Evolutionary conservation across 257 asterid genomes (phyloP).

Genomic region (Plantago ovata): DNA sequence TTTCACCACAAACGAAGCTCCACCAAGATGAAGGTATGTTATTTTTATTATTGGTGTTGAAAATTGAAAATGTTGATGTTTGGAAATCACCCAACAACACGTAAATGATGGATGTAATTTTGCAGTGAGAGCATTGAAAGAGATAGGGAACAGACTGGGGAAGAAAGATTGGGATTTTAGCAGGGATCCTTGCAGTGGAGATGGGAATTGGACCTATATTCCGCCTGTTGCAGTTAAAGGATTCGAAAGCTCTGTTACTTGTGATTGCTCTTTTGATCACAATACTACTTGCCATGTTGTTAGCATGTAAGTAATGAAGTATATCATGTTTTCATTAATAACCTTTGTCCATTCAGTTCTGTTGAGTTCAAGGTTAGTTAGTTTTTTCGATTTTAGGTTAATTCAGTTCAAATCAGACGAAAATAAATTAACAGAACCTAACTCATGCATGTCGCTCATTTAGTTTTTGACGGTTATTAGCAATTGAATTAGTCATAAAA

Average conservation of each 20-base stretch:
- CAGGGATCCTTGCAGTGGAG: constrained; percentile 70
- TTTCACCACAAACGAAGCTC: too few relatives aligned
- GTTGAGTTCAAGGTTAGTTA: too few relatives aligned
- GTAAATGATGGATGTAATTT: background rate
- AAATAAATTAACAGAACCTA: too few relatives aligned
- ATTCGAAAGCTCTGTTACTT: constrained; percentile 57
- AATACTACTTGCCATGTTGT: constrained; percentile 66
- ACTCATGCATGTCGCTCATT: too few relatives aligned
- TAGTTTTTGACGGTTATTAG: background rate
- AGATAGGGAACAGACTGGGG: constrained; percentile 58
- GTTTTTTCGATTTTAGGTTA: too few relatives aligned
- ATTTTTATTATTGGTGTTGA: background rate
- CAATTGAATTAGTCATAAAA: background rate
- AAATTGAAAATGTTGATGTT: background rate
- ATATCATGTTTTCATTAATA: background rate
- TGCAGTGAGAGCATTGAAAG: constrained; percentile 59
- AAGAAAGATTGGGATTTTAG: constrained; percentile 78
- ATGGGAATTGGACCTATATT: constrained; percentile 83
- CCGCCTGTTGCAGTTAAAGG: constrained; percentile 48
- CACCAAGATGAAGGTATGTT: constrained; percentile 51
- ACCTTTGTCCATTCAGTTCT: too few relatives aligned
- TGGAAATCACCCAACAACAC: too few relatives aligned
- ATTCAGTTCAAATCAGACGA: too few relatives aligned
- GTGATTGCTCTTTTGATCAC: constrained; percentile 62
- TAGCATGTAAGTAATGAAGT: constrained; percentile 58